phyloP scores from a whole-genome alignment of 768 basidiomycete species.

The Mycena latifolia region DNA sequence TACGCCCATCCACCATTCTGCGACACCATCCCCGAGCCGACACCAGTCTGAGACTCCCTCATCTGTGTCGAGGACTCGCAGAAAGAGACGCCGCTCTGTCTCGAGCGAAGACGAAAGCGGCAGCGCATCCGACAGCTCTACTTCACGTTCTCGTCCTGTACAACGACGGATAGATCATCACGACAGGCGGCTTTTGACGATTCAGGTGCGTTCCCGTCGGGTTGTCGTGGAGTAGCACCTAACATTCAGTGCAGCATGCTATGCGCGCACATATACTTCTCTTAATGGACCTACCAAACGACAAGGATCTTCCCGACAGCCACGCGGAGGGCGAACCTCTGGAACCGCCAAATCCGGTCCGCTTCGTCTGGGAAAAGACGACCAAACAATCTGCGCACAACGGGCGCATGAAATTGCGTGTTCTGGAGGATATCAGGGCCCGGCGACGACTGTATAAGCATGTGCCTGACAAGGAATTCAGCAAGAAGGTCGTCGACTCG shows the following conservation, averaged over 20 bases:
- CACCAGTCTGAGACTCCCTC: slow-evolving; percentile 39
- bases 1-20: slow-evolving; percentile 36
- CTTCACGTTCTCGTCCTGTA: slow-evolving; percentile 38
- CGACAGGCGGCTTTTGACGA: slow-evolving; percentile 74
- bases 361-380: slow-evolving; percentile 87
- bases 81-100: slow-evolving; percentile 46
- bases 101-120: slow-evolving; percentile 53
- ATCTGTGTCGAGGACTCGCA: slow-evolving; percentile 28
- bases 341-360: slow-evolving; percentile 65
- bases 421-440: slow-evolving; percentile 70
- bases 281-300: slow-evolving; percentile 67
- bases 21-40: slow-evolving; percentile 49
- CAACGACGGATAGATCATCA: slow-evolving; percentile 68
- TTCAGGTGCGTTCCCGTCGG: slow-evolving; percentile 62
- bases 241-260: slow-evolving; percentile 65
- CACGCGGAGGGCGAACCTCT: slow-evolving; percentile 66
- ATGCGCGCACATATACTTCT: slow-evolving; percentile 76
- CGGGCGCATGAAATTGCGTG: slow-evolving; percentile 73
- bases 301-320: slow-evolving; percentile 71
- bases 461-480: slow-evolving; percentile 75
- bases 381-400: slow-evolving; percentile 82
- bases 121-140: slow-evolving; percentile 50
- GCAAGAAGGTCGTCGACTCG: slow-evolving; percentile 68
- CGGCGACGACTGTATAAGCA: slow-evolving; percentile 70
- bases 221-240: slow-evolving; percentile 7